Evolutionary conservation across 2,329 filamentous ascomycete genomes (phyloP), one percentile per base, ranked within the genome.

Genomic region (Trichoderma simmonsii): DNA sequence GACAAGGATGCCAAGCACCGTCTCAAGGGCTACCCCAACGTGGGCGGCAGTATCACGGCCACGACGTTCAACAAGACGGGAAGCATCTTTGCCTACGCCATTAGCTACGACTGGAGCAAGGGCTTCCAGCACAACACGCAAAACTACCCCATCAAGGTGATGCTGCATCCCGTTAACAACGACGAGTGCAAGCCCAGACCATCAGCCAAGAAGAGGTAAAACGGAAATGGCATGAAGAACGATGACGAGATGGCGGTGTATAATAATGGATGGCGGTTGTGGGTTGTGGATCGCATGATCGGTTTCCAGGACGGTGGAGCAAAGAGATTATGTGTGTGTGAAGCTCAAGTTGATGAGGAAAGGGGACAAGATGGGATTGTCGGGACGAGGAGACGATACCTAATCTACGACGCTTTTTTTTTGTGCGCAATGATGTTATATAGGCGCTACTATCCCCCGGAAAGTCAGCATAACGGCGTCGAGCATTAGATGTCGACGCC

Each of bases 61-160:
- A 97, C 95, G 2, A 93, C 90, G n/a, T 99, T 99, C 86, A 97
- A 95, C 84, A 89, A 90, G 77, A 92, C 87, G 72, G 96, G 96
- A 67, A 91, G 83, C 79, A 94, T 95, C 78, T 96, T 96, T 79
- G 93, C 93, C 18, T 96, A 96, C 77, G 94, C 95, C 30, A 89
- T 98, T 62, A 94, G 94, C 80, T 99, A 99, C 81, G 96, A 99
- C 84, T 99, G 96, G 96, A 94, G 92, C 84, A 98, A 99, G 86
- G 96, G 96, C 18, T 98, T 95, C 84, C 89, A 92, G 75, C 89
- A 86, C 75, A 98, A 98, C 83, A 96, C 86, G 30, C 90, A 90
- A 71, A 87, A 87, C 75, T 90, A 90, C 73, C 89, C 92, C 9
- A 92, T 89, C 81, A 96, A 96, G 84, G 91, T 96, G 68, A 94